Conservation (phyloP, 2,329 filamentous ascomycete genomes). For the Penicillium sp. region DNA sequence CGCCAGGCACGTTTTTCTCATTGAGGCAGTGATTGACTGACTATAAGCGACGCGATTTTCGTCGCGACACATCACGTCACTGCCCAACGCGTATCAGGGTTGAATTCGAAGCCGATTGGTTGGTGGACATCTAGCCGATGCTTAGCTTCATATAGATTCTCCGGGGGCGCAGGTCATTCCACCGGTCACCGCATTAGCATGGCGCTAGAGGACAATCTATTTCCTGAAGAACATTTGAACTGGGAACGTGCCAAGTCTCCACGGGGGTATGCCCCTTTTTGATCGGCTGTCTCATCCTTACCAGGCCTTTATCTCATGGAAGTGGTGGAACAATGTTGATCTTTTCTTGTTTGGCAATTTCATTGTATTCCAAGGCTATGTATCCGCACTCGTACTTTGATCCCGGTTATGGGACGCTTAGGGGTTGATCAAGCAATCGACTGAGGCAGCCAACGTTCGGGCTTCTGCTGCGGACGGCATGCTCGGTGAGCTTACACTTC, state of each 20-base stretch:
- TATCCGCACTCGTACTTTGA: not conserved
- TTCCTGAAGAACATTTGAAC: slow-evolving; percentile 5
- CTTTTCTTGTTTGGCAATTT: not conserved
- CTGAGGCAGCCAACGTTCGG: not conserved
- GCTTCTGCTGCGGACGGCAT: too few species aligned
- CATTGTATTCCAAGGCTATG: not conserved
- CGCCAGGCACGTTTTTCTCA: slow-evolving; percentile 12
- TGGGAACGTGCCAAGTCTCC: not conserved
- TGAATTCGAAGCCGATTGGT: slow-evolving; percentile 5
- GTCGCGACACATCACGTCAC: slow-evolving; percentile 6
- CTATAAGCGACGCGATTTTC: slow-evolving; percentile 10
- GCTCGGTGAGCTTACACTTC: too few species aligned
- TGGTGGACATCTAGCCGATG: not conserved
- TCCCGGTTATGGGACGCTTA: not conserved
- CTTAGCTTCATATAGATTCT: slow-evolving; percentile 3
- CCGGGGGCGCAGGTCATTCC: not conserved
- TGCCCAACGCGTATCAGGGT: not conserved
- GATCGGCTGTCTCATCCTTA: not conserved
- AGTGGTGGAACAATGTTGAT: not conserved
- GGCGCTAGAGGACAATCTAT: slow-evolving; percentile 8
- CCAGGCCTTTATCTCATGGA: not conserved
- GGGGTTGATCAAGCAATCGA: not conserved
- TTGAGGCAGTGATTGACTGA: slow-evolving; percentile 15
- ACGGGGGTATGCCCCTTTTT: slow-evolving; percentile 12
- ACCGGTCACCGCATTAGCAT: slow-evolving; percentile 8